Evolutionary conservation across 148 eudicot genomes (phyloP), one percentile per base, ranked within the genome.

Genomic region (Suaeda aralocaspica): DNA sequence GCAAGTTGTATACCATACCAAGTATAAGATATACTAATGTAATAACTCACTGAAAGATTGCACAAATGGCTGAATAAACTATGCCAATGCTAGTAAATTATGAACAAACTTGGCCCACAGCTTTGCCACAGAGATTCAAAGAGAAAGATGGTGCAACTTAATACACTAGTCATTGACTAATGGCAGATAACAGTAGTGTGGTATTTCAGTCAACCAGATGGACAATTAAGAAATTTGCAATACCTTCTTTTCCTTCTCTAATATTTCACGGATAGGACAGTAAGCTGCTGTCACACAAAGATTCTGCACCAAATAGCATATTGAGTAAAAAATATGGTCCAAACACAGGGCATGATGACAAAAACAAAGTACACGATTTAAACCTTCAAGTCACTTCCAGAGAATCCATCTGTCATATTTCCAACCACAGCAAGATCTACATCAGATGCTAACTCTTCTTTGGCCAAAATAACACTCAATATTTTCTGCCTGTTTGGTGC

Each of bases 331-430:
- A 18, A 26, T 52, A 26, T 28, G 33, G 65, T 16, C 9, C 55
- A n/a, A 62, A 48, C 66, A 70, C 4, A 46, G 46, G 31, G 62
- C 64, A 25, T 5, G 3, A 45, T 13, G 24, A 56, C 19, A 64
- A 48, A 12, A 24, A 52, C 25, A 65, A 60, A 33, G 68, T 33
- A 48, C 29, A 36, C 14, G 61, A 26, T 52, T 60, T 34, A 59
- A 67, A 93, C 98, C 96, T 93, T 93, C 64, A 90, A 79, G 82
- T 93, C 96, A 82, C 98, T 93, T 81, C 98, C 96, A 67, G 96
- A 91, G 74, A 84, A 90, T 58, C 96, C 98, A 50, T 90, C 96
- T 15, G 89, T 85, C 96, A 87, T 84, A 78, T 74, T 90, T 50
- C 96, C 98, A 70, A 93, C 86, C 14, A 74, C 87, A 72, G 80